phyloP scores from a whole-genome alignment of 2,329 filamentous ascomycete genomes.

The Cercospora berteroae region DNA sequence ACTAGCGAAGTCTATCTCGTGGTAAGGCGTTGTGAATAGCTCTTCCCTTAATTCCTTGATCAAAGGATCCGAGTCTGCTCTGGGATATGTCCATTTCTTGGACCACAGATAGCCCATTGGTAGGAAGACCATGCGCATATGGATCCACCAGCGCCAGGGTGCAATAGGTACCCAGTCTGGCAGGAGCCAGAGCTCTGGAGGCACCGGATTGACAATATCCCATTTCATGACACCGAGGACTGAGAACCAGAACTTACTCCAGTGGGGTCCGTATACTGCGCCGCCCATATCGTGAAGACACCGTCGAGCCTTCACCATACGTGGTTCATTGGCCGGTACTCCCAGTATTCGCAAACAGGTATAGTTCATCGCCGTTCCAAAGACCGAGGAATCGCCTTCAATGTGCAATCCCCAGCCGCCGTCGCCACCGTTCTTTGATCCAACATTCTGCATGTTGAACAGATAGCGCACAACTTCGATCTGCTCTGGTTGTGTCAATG shows the following conservation, averaged over 20 bases:
- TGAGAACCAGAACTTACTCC: slow-evolving; percentile 95
- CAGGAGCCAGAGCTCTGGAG: slow-evolving; percentile 79
- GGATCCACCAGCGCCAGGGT: slow-evolving; percentile 60
- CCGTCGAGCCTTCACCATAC: slow-evolving; percentile 80
- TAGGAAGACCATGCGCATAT: slow-evolving; percentile 94
- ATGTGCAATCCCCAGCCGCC: slow-evolving; percentile 98
- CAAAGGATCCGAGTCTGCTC: slow-evolving; percentile 60
- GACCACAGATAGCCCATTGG: slow-evolving; percentile 91
- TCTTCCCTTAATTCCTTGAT: slow-evolving; percentile 74
- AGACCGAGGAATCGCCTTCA: slow-evolving; percentile 86
- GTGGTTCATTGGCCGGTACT: slow-evolving; percentile 75
- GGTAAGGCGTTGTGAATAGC: slow-evolving; percentile 75
- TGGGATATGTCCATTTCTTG: slow-evolving; percentile 72
- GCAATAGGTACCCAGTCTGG: slow-evolving; percentile 39
- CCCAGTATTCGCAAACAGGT: slow-evolving; percentile 76
- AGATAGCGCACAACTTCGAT: slow-evolving; percentile 93
- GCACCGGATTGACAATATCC: slow-evolving; percentile 92
- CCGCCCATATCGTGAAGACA: slow-evolving; percentile 84
- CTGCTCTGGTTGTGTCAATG: slow-evolving; percentile 73
- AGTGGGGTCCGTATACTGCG: slow-evolving; percentile 80
- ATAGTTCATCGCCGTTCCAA: slow-evolving; percentile 90
- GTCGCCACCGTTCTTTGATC: slow-evolving; percentile 60
- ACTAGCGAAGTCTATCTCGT: slow-evolving; percentile 70
- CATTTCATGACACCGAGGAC: slow-evolving; percentile 79
- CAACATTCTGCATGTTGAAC: slow-evolving; percentile 70